Evolutionary conservation across 768 basidiomycete species (phyloP).

Genomic region (Suillus brevipes): DNA sequence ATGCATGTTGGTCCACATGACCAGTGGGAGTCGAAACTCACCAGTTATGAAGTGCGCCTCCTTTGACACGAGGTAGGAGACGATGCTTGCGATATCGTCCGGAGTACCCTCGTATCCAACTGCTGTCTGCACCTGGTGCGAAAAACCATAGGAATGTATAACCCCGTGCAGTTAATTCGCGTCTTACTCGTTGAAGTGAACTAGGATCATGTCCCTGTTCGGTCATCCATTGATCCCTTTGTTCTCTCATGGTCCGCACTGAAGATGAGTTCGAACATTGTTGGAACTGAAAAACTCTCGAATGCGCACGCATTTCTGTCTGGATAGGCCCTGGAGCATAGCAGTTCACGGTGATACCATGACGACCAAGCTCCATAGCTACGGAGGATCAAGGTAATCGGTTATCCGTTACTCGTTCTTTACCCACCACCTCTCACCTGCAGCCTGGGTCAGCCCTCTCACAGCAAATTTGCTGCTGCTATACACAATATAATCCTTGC

Average conservation of each 20-base stretch:
- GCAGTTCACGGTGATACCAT: slow-evolving; percentile 34
- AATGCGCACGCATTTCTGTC: slow-evolving; percentile 20
- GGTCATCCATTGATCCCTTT: neutral
- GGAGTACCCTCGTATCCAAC: slow-evolving; percentile 16
- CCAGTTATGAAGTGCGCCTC: slow-evolving; percentile 31
- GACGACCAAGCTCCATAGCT: slow-evolving; percentile 23
- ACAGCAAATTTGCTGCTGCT: slow-evolving; percentile 33
- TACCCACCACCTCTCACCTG: slow-evolving; percentile 7
- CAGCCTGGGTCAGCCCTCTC: slow-evolving; percentile 28
- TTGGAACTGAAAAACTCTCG: neutral
- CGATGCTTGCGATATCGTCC: slow-evolving; percentile 26
- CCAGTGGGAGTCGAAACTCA: slow-evolving; percentile 11
- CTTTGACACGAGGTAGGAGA: slow-evolving; percentile 34
- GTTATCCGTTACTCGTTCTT: neutral
- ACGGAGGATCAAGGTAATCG: neutral
- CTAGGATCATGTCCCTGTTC: neutral
- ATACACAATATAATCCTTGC: slow-evolving; percentile 19
- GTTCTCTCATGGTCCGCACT: neutral
- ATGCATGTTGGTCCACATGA: neutral
- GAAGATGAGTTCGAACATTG: neutral
- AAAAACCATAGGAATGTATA: neutral
- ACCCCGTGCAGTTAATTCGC: neutral
- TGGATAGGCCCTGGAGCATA: slow-evolving; percentile 35
- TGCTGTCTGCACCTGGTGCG: neutral
- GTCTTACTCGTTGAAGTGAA: neutral